Evolutionary conservation across 768 basidiomycete genomes (phyloP).

Genomic region (Russula foetens): DNA sequence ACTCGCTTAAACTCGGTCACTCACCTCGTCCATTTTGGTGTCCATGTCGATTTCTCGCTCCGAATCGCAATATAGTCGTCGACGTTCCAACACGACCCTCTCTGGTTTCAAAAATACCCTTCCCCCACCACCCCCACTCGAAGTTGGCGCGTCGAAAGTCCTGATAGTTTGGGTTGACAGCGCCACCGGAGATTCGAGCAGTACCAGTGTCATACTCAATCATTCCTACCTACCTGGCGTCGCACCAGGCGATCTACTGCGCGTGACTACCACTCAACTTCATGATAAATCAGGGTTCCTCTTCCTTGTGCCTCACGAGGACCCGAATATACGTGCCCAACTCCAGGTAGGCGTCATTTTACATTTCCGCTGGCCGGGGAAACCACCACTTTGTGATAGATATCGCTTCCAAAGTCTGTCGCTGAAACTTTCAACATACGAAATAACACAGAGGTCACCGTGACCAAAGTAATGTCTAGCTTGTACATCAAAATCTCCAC

Average conservation of each 20-base stretch:
- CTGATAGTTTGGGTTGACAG: slow-evolving; percentile 75
- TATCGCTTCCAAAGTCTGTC: slow-evolving; percentile 65
- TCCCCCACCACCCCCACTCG: slow-evolving; percentile 37
- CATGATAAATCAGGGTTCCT: slow-evolving; percentile 41
- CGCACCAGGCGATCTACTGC: slow-evolving; percentile 63
- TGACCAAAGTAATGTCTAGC: slow-evolving; percentile 50
- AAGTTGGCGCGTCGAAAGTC: slow-evolving; percentile 52
- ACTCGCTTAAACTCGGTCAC: too few species aligned
- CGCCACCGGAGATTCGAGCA: slow-evolving; percentile 43
- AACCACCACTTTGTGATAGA: slow-evolving; percentile 32
- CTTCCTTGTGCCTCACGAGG: slow-evolving; percentile 61
- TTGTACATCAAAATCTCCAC: slow-evolving; percentile 6
- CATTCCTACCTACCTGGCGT: slow-evolving; percentile 74
- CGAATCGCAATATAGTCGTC: slow-evolving; percentile 56
- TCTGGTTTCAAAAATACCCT: slow-evolving; percentile 43
- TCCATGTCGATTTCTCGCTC: slow-evolving; percentile 53
- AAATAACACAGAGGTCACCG: slow-evolving; percentile 62
- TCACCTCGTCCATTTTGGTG: background rate
- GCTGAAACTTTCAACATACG: slow-evolving; percentile 64
- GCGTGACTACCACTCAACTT: slow-evolving; percentile 38
- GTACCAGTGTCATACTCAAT: slow-evolving; percentile 60
- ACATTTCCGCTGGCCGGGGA: background rate
- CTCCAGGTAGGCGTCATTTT: slow-evolving; percentile 42
- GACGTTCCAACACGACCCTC: slow-evolving; percentile 69
- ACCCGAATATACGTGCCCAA: slow-evolving; percentile 49